These are phyloP conservation scores for Sphagnum fallax DNA, from an alignment of 228 moss, liverwort and hornwort species.

Conservation along the genomic window DNA sequence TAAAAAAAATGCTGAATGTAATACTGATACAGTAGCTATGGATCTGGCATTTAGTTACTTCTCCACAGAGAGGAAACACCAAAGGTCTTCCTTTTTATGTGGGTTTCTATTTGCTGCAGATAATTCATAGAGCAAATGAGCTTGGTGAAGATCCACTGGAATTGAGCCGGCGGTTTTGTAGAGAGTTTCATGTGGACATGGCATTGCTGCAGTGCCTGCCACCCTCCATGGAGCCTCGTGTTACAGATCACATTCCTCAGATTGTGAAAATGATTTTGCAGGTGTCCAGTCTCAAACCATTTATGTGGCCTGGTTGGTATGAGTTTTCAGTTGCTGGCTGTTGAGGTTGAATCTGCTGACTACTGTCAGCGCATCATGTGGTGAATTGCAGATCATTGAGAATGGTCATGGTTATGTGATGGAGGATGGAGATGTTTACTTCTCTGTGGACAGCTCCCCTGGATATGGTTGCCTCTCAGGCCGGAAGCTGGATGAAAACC, in stretches of 20 bases:
- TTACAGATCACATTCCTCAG: conserved; percentile 78
- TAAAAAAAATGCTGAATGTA: not conserved
- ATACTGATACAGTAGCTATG: not conserved
- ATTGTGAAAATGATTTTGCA: conserved; percentile 74
- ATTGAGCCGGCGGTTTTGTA: conserved; percentile 83
- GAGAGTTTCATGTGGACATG: conserved; percentile 96
- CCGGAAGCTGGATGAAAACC: conserved; percentile 86
- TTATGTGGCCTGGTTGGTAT: too few species aligned
- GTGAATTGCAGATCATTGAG: conserved; percentile 66
- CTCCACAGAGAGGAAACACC: too few species aligned
- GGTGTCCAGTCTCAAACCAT: conserved; percentile 19
- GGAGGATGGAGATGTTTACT: conserved; percentile 94
- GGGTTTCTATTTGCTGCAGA: conserved; percentile 33
- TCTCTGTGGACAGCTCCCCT: conserved; percentile 77
- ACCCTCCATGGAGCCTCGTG: conserved; percentile 86
- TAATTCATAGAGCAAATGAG: conserved; percentile 85
- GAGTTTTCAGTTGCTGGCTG: not conserved
- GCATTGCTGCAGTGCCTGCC: conserved; percentile 63
- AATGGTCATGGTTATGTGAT: conserved; percentile 84
- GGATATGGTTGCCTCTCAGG: conserved; percentile 84
- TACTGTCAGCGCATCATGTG: too few species aligned
- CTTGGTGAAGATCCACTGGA: conserved; percentile 72
- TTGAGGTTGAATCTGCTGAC: not conserved
- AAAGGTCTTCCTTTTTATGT: too few species aligned
- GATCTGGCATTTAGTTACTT: too few species aligned